A percentile compares a stretch with the other conserved stretches of the same genome.
Conservation (phyloP, 2,329 filamentous ascomycete species). For the Talaromyces piceae region DNA sequence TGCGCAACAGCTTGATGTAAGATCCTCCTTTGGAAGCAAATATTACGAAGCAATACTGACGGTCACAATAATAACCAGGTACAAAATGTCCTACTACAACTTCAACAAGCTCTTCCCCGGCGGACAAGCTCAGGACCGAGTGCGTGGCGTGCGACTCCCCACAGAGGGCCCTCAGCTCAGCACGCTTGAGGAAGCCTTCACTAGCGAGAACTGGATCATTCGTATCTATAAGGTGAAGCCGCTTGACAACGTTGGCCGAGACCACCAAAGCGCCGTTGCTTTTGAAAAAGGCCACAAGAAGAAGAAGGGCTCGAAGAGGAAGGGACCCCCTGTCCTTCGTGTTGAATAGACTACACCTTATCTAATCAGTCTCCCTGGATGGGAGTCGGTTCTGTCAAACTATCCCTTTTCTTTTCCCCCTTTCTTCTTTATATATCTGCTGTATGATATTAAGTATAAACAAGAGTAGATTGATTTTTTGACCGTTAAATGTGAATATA, state of each 20-base stretch:
- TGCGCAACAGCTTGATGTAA: slow-evolving; percentile 99
- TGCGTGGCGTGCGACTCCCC: slow-evolving; percentile 74
- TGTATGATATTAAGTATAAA: slow-evolving; percentile 11
- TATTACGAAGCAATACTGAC: neutral
- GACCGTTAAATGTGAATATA: neutral
- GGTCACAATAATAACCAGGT: slow-evolving; percentile 51
- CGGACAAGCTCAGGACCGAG: slow-evolving; percentile 83
- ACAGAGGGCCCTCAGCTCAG: slow-evolving; percentile 76
- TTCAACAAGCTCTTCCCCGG: slow-evolving; percentile 84
- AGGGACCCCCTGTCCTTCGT: slow-evolving; percentile 37
- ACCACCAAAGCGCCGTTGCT: slow-evolving; percentile 60
- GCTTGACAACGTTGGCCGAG: slow-evolving; percentile 88
- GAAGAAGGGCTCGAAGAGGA: slow-evolving; percentile 40
- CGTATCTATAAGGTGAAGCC: slow-evolving; percentile 99
- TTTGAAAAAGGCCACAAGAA: slow-evolving; percentile 49
- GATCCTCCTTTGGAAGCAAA: slow-evolving; percentile 24
- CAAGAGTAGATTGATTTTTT: slow-evolving; percentile 1
- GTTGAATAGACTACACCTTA: slow-evolving; percentile 27
- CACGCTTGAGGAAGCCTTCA: slow-evolving; percentile 93
- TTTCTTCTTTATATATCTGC: neutral
- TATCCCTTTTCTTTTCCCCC: no score
- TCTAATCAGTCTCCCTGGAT: no score
- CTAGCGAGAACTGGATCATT: slow-evolving; percentile 99
- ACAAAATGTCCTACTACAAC: slow-evolving; percentile 99
- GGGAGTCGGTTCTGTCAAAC: no score